Percentiles rank a stretch among this genome's conserved stretches.
These are phyloP conservation scores for Penicillium pancosmium DNA, from an alignment of 495 filamentous ascomycete genomes.

Conservation along the genomic window DNA sequence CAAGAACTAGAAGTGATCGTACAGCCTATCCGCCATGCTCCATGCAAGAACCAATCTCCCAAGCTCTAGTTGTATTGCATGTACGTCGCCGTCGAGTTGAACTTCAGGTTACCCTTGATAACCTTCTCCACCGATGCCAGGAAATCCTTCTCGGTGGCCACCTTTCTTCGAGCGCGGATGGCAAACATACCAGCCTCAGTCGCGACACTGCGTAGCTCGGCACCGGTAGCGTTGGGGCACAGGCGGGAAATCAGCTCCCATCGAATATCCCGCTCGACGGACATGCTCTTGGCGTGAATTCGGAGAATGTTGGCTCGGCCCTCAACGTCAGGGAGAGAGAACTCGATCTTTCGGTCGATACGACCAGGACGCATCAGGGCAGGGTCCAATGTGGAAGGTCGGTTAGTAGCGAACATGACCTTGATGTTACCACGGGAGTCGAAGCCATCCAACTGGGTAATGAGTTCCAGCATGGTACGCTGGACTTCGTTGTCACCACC, in stretches of 20 bases:
- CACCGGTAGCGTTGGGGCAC: slow-evolving; percentile 96
- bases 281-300: slow-evolving; percentile 99
- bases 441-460: slow-evolving; percentile 97
- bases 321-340: slow-evolving; percentile 94
- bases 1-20: slow-evolving; percentile 28
- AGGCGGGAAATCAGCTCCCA: slow-evolving; percentile 97
- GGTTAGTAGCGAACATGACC: slow-evolving; percentile 99
- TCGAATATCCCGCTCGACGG: slow-evolving; percentile 95
- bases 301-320: slow-evolving; percentile 95
- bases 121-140: slow-evolving; percentile 98
- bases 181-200: slow-evolving; percentile 99
- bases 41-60: slow-evolving; percentile 25
- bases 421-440: slow-evolving; percentile 98
- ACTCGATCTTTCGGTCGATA: slow-evolving; percentile 99
- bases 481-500: slow-evolving; percentile 99
- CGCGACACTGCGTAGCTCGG: slow-evolving; percentile 91
- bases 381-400: slow-evolving; percentile 92
- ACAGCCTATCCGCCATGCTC: slow-evolving; percentile 27
- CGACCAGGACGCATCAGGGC: slow-evolving; percentile 96
- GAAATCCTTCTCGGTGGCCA: slow-evolving; percentile 99
- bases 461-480: slow-evolving; percentile 97
- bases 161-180: slow-evolving; percentile 94
- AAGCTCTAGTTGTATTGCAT: slow-evolving; percentile 89
- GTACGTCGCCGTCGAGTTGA: slow-evolving; percentile 98
- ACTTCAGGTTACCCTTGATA: slow-evolving; percentile 98